Evolutionary conservation across 2,329 filamentous ascomycete genomes (phyloP).

Genomic region (Decorospora gaudefroyi): DNA sequence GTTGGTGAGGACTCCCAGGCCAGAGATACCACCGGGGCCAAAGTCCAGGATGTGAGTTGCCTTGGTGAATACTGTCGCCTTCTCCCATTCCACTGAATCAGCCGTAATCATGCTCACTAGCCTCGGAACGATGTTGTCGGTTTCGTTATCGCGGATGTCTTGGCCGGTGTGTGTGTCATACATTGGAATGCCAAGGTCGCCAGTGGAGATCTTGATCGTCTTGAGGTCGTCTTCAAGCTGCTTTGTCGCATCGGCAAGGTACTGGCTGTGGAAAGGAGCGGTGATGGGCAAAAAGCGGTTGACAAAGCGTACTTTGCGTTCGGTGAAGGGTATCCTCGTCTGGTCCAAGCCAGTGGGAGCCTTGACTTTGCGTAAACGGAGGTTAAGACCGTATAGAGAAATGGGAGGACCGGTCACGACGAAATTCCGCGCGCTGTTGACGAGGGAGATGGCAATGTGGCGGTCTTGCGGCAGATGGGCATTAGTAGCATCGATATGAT

Average conservation of each 20-base stretch:
- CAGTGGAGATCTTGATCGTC: slow-evolving; percentile 74
- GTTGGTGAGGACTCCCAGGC: slow-evolving; percentile 92
- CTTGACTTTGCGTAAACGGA: slow-evolving; percentile 94
- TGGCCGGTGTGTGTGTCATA: slow-evolving; percentile 80
- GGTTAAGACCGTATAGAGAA: slow-evolving; percentile 92
- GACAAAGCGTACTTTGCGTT: slow-evolving; percentile 94
- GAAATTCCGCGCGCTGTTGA: slow-evolving; percentile 96
- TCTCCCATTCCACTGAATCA: slow-evolving; percentile 94
- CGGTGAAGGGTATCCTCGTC: slow-evolving; percentile 88
- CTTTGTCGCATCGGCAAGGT: slow-evolving; percentile 78
- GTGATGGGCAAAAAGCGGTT: slow-evolving; percentile 98
- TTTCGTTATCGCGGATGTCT: slow-evolving; percentile 72
- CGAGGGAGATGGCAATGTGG: slow-evolving; percentile 91
- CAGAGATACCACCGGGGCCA: slow-evolving; percentile 93
- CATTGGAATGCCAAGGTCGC: slow-evolving; percentile 78
- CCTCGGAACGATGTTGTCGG: slow-evolving; percentile 79
- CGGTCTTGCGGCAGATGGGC: slow-evolving; percentile 90
- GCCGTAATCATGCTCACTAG: slow-evolving; percentile 92
- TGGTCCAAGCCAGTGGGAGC: slow-evolving; percentile 97
- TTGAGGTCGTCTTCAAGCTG: slow-evolving; percentile 87
- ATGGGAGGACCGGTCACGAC: slow-evolving; percentile 96
- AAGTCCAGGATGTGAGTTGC: slow-evolving; percentile 97
- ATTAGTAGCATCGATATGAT: slow-evolving; percentile 96
- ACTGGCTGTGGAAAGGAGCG: slow-evolving; percentile 96
- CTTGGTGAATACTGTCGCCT: slow-evolving; percentile 84